Conservation (phyloP, 495 filamentous ascomycete species). For the Penicillium cinerascens region DNA sequence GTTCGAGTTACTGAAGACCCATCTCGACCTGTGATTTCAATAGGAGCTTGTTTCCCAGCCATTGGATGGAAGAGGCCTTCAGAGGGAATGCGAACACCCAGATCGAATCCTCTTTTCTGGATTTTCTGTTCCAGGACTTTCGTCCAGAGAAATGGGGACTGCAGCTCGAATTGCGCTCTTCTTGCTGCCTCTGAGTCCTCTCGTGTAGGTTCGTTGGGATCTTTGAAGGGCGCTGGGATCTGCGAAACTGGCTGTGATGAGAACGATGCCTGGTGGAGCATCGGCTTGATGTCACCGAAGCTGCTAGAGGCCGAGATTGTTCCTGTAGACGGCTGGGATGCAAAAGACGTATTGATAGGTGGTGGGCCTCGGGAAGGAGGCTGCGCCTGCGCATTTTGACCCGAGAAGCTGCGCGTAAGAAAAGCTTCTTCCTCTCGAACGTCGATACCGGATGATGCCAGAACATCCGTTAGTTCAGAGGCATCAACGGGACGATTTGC, state of each 20-base stretch:
- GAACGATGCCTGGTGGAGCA: slow-evolving; percentile 32
- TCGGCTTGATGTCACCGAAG: slow-evolving; percentile 38
- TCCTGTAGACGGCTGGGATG: slow-evolving; percentile 44
- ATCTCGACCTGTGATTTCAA: slow-evolving; percentile 54
- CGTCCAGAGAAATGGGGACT: slow-evolving; percentile 55
- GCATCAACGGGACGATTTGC: slow-evolving; percentile 65
- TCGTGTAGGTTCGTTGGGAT: slow-evolving; percentile 40
- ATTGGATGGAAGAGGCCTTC: slow-evolving; percentile 57
- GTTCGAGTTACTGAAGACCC: slow-evolving; percentile 53
- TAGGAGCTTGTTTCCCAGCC: slow-evolving; percentile 43
- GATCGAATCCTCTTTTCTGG: slow-evolving; percentile 46
- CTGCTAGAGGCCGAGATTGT: slow-evolving; percentile 36
- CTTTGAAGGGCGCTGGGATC: slow-evolving; percentile 32
- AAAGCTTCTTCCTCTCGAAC: slow-evolving; percentile 76
- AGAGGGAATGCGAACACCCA: slow-evolving; percentile 60
- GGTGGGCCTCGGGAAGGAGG: slow-evolving; percentile 36
- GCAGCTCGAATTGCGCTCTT: slow-evolving; percentile 52
- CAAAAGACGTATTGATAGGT: slow-evolving; percentile 39
- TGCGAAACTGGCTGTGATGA: slow-evolving; percentile 32
- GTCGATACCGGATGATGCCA: slow-evolving; percentile 78
- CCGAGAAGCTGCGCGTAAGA: slow-evolving; percentile 59
- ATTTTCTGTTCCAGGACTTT: slow-evolving; percentile 48
- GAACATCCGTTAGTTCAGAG: slow-evolving; percentile 69
- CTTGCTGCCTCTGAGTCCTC: slow-evolving; percentile 43
- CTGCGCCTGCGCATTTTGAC: slow-evolving; percentile 40